Conservation (phyloP, 768 basidiomycete species). For the Xerocomellus dryophilus region DNA sequence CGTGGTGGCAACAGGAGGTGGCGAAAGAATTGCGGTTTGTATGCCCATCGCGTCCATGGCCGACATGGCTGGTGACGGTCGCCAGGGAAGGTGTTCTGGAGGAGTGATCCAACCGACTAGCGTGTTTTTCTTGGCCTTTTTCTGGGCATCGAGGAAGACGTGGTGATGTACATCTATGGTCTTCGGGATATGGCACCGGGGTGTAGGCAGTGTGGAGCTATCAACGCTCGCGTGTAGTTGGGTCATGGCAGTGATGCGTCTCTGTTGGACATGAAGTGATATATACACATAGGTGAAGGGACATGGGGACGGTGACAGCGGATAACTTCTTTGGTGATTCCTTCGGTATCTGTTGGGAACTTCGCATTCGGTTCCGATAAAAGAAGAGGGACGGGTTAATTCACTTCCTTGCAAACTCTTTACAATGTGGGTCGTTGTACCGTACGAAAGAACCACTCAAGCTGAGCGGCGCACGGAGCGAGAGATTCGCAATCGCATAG, state of each 20-base stretch:
- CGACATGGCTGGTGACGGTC: constrained; percentile 50
- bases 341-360: constrained; percentile 1
- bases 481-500: constrained; percentile 73
- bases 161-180: constrained; percentile 76
- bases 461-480: constrained; percentile 57
- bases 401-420: constrained; percentile 44
- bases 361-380: constrained; percentile 19
- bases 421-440: constrained; percentile 75
- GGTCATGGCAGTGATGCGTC: constrained; percentile 11
- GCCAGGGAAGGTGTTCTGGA: constrained; percentile 64
- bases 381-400: constrained; percentile 3
- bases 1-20: constrained; percentile 53
- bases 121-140: constrained; percentile 45
- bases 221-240: constrained; percentile 2
- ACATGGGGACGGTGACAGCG: background rate
- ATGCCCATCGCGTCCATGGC: constrained; percentile 61
- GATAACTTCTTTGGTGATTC: constrained; percentile 16
- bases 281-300: background rate
- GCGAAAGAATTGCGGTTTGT: constrained; percentile 61
- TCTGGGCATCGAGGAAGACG: constrained; percentile 54
- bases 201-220: background rate
- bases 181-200: constrained; percentile 2
- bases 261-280: background rate
- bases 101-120: constrained; percentile 63
- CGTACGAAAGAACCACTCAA: constrained; percentile 76